These are phyloP conservation scores for Penicillium sp. DNA, from an alignment of 2,329 filamentous ascomycete genomes.

Conservation along the genomic window DNA sequence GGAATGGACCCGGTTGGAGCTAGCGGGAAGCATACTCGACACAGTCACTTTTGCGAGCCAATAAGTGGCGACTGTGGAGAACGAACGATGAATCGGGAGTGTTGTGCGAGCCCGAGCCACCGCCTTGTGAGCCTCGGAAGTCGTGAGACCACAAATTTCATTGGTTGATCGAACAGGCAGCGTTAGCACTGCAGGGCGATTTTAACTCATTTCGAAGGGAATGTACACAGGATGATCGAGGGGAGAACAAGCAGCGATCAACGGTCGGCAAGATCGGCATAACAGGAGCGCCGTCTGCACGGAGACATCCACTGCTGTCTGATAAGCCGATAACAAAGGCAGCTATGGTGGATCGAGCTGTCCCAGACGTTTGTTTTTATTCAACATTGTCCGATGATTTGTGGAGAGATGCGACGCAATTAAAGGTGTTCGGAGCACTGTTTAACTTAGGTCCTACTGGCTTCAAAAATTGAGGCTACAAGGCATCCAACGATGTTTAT, in stretches of 20 bases:
- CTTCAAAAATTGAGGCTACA: too few relatives aligned
- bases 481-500: too few relatives aligned
- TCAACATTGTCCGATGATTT: too few relatives aligned
- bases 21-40: neutral
- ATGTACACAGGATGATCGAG: neutral
- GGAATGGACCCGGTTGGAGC: neutral
- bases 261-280: neutral
- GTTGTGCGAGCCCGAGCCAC: neutral
- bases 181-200: neutral
- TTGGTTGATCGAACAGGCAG: neutral
- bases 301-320: too few relatives aligned
- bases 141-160: neutral
- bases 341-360: too few relatives aligned
- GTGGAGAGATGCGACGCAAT: too few relatives aligned
- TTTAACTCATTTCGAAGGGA: slow-evolving; percentile 1
- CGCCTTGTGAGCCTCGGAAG: neutral
- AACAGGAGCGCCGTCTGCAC: neutral
- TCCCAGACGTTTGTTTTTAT: too few relatives aligned
- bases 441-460: too few relatives aligned
- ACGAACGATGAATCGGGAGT: neutral
- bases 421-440: too few relatives aligned
- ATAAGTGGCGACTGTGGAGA: too few relatives aligned
- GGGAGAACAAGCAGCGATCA: neutral
- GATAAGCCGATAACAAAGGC: too few relatives aligned
- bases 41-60: neutral